Percentiles rank a stretch among this genome's conserved stretches.
Evolutionary conservation across 768 basidiomycete species (phyloP).

Genomic region (Scleroderma citrinum): DNA sequence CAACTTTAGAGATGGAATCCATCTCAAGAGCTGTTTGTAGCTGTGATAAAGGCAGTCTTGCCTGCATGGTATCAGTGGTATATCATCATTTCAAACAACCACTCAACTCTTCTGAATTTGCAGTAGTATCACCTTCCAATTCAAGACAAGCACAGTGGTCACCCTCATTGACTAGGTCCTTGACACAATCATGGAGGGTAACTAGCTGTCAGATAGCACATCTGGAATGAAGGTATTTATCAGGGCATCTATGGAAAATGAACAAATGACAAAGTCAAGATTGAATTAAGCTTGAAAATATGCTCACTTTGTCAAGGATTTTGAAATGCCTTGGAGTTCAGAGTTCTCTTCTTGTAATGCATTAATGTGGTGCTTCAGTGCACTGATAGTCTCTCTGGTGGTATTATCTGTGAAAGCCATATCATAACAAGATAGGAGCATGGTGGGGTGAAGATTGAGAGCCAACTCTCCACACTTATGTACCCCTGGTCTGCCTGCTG

Average conservation of each 20-base stretch:
- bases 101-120: slow-evolving; percentile 1
- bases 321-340: too few relatives aligned
- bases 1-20: not conserved
- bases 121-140: not conserved
- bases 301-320: too few relatives aligned
- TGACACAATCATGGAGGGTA: not conserved
- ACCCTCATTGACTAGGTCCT: slow-evolving; percentile 9
- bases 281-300: too few relatives aligned
- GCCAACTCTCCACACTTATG: too few relatives aligned
- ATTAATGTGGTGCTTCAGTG: too few relatives aligned
- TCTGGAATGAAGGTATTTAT: not conserved
- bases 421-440: too few relatives aligned
- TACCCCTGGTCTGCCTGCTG: too few relatives aligned
- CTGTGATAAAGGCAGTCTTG: not conserved
- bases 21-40: slow-evolving; percentile 2
- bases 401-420: too few relatives aligned
- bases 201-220: slow-evolving; percentile 2
- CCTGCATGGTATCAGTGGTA: slow-evolving; percentile 1
- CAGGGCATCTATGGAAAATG: not conserved
- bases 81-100: not conserved
- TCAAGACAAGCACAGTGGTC: slow-evolving; percentile 2
- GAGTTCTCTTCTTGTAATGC: too few relatives aligned
- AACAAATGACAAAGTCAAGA: not conserved
- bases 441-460: too few relatives aligned
- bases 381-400: too few relatives aligned